Base-by-base conservation (phyloP, 2,329 filamentous ascomycete genomes). In the Hypoxylon sp. region DNA sequence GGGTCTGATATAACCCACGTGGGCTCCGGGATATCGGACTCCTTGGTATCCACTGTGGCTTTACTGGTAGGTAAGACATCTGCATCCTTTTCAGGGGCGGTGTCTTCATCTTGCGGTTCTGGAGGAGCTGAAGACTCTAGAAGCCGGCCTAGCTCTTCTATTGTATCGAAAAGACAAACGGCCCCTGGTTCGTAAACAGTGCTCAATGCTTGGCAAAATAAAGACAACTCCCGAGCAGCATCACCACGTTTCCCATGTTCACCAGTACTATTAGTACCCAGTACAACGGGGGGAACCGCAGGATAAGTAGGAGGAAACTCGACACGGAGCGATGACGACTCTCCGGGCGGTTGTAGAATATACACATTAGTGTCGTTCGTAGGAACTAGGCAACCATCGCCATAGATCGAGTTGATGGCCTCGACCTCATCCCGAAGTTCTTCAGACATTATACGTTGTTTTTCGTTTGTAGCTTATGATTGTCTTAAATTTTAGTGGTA, bases 101-200 rank as follows among this genome's bases (percentile, higher is more conserved):
- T 10, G 14, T 63, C 70, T 59, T 39, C 37, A 73, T 46, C 76
- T 70, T 52, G 77, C 72, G 26, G 74, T 17, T 71, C 72, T 17
- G 71, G 78, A 42, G 77, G 72, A 22, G 69, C 75, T 26, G 76
- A 74, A 2, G 75, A 76, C 60, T 81, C 80, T 2, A 79, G 78
- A 19, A 83, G 74, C 58, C 85, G 83, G 62, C 82, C 85, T 71
- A 92, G 82, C 75, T 92, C 91, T 75, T 97, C 94, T 39, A 98
- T 86, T n/a, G 97, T 86, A 77, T 98, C 95, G 75, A 94, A 99
- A 2, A 99, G 83, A 75, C 94, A 98, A 22, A 97, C 94, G 58
- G 89, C 86, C 0, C 94, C 94, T 0, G 89, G 87, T 58, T 87
- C 85, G 78, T 91, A 97, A 3, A 92, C 86, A n/a, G 84, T 83